Percentiles rank a stretch among this genome's conserved stretches.
Conservation (phyloP, 768 basidiomycete genomes). For the Collybia nuda region DNA sequence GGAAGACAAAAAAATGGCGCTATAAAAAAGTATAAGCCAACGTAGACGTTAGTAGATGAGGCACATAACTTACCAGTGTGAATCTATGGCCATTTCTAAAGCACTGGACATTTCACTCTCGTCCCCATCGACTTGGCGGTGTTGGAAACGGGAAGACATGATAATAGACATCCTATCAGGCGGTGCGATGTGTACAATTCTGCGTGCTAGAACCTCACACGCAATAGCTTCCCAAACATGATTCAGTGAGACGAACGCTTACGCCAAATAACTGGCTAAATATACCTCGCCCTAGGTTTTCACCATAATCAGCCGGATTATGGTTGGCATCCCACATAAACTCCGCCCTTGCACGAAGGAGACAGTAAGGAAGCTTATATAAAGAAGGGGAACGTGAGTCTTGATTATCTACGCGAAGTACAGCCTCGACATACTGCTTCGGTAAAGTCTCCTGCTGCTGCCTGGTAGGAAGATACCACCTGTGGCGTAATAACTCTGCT, state of each 20-base stretch:
- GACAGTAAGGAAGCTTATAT: constrained; percentile 69
- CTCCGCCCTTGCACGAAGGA: constrained; percentile 73
- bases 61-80: constrained; percentile 62
- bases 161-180: constrained; percentile 64
- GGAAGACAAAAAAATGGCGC: constrained; percentile 83
- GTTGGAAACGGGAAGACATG: constrained; percentile 78
- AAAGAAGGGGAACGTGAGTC: background rate
- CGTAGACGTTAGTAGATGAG: background rate
- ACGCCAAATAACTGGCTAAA: constrained; percentile 11
- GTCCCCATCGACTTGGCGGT: constrained; percentile 74
- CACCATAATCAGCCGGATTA: constrained; percentile 84
- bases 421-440: constrained; percentile 62
- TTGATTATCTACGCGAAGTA: background rate
- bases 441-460: constrained; percentile 84
- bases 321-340: constrained; percentile 82
- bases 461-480: constrained; percentile 74
- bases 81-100: constrained; percentile 90
- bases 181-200: constrained; percentile 70
- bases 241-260: constrained; percentile 2
- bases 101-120: constrained; percentile 72
- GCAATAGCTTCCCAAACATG: constrained; percentile 54
- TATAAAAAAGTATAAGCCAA: constrained; percentile 21
- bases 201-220: constrained; percentile 82
- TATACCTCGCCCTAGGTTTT: constrained; percentile 80
- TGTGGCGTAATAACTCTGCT: constrained; percentile 81